Percentiles rank a stretch among this genome's conserved stretches.
Conservation (phyloP, 2,329 filamentous ascomycete species). For the Sporothrix protearum region DNA sequence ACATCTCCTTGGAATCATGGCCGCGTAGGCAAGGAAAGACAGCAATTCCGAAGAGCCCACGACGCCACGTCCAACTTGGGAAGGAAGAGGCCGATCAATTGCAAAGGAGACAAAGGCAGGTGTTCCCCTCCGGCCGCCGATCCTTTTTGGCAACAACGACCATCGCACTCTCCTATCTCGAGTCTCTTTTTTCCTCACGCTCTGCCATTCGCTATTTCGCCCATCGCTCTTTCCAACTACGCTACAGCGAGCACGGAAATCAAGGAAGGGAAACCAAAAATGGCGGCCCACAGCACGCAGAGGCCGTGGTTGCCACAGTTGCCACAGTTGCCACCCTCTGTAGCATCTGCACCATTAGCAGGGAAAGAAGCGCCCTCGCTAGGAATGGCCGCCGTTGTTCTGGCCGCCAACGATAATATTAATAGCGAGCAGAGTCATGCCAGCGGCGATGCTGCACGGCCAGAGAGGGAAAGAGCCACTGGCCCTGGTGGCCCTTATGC, state of each 20-base stretch:
- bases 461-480: conserved; percentile 4
- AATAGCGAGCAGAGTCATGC: not conserved
- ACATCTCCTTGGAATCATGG: not conserved
- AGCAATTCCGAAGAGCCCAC: not conserved
- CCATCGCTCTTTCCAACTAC: not conserved
- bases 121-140: not conserved
- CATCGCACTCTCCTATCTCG: not conserved
- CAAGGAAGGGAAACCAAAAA: not conserved
- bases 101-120: not conserved
- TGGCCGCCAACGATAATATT: not conserved
- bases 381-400: conserved; percentile 1
- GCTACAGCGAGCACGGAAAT: not conserved
- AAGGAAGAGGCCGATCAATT: conserved; percentile 7
- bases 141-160: not conserved
- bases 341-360: conserved; percentile 3
- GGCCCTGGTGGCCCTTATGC: not conserved
- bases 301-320: conserved; percentile 13
- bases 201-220: not conserved
- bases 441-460: not conserved
- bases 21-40: not conserved
- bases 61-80: conserved; percentile 4
- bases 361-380: not conserved
- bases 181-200: not conserved
- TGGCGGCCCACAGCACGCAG: conserved; percentile 14
- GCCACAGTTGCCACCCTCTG: conserved; percentile 7